Conservation (phyloP, 768 basidiomycete species). For the Sporobolomyces roseus region DNA sequence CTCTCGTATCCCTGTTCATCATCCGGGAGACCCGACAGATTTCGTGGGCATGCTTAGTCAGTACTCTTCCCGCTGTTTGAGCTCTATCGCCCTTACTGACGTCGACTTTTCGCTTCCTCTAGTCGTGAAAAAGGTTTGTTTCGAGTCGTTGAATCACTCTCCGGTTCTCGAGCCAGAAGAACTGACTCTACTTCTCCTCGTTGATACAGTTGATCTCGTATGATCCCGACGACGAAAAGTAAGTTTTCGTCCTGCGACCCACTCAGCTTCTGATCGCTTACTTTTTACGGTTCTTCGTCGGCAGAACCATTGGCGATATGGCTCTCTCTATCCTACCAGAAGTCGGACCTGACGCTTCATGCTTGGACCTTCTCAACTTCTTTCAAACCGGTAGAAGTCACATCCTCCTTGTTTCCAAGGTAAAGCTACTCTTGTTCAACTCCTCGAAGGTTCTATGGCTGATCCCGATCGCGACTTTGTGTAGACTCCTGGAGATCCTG, state of each 20-base stretch:
- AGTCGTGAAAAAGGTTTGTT: constrained; percentile 24
- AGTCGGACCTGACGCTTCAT: constrained; percentile 80
- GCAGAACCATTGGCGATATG: constrained; percentile 69
- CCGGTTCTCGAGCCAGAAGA: not conserved
- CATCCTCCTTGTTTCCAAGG: constrained; percentile 74
- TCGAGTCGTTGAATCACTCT: not conserved
- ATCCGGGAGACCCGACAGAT: constrained; percentile 61
- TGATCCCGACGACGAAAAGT: constrained; percentile 67
- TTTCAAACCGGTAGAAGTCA: constrained; percentile 88
- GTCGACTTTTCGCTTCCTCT: constrained; percentile 34
- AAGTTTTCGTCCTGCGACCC: no score
- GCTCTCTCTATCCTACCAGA: constrained; percentile 80
- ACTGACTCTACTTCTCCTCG: not conserved
- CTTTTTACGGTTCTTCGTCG: no score
- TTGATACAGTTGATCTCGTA: constrained; percentile 69
- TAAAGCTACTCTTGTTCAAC: not conserved
- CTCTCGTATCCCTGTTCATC: constrained; percentile 85
- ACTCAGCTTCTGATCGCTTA: no score
- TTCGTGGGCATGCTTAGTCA: constrained; percentile 68
- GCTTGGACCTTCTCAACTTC: constrained; percentile 90
- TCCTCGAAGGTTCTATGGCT: no score
- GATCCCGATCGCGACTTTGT: no score
- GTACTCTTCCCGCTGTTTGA: not conserved
- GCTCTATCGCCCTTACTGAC: no score
- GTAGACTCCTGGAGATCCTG: constrained; percentile 65